phyloP scores from a whole-genome alignment of 2,329 filamentous ascomycete genomes.

The Aspergillus fructus region DNA sequence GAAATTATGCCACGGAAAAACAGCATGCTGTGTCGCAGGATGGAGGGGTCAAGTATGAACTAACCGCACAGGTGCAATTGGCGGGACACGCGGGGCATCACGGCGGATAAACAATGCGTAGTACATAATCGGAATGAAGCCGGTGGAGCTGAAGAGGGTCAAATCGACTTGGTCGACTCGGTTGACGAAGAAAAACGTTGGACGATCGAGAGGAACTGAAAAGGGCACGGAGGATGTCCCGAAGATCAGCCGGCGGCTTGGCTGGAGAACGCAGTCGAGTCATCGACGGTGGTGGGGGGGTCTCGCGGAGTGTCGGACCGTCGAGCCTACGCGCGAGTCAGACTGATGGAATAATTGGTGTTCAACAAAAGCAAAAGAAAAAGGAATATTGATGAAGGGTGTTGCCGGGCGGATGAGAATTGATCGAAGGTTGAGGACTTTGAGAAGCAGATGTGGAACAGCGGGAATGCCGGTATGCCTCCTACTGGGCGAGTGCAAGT shows the following conservation, averaged over 20 bases:
- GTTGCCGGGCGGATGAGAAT: too few relatives aligned
- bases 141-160: neutral
- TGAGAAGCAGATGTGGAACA: too few relatives aligned
- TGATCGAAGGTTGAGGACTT: too few relatives aligned
- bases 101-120: neutral
- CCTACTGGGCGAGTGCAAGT: too few relatives aligned
- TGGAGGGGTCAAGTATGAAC: too few relatives aligned
- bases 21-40: neutral
- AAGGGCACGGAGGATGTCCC: slow-evolving; percentile 23
- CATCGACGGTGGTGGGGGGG: neutral
- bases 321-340: neutral
- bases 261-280: neutral
- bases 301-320: slow-evolving; percentile 22
- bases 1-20: slow-evolving; percentile 9
- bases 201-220: slow-evolving; percentile 14
- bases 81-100: neutral
- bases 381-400: neutral
- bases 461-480: too few relatives aligned
- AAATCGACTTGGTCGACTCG: too few relatives aligned
- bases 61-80: slow-evolving; percentile 2
- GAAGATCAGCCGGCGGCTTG: slow-evolving; percentile 29
- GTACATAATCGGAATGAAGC: slow-evolving; percentile 1
- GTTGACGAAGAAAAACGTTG: too few relatives aligned
- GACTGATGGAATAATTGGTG: neutral
- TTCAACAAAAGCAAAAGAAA: neutral